Percentiles rank a stretch among this genome's conserved stretches.
Evolutionary conservation across 2,329 filamentous ascomycete genomes (phyloP).

Genomic region (Nigrospora oryzae): DNA sequence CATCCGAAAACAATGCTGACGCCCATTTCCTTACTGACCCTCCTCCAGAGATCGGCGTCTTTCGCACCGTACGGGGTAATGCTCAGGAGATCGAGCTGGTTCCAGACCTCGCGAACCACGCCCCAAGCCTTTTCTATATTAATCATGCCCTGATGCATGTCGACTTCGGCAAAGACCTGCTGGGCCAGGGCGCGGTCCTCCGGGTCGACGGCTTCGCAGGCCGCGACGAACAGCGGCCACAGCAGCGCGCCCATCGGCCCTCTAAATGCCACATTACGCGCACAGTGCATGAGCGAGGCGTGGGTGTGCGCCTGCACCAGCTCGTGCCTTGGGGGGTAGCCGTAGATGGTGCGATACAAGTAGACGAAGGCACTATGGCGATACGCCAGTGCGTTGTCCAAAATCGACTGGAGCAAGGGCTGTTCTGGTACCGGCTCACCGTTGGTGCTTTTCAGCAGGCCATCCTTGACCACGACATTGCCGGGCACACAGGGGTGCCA

Average conservation of each 20-base stretch:
- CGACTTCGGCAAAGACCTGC: constrained; percentile 42
- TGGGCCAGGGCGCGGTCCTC: constrained; percentile 43
- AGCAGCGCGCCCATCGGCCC: constrained; percentile 57
- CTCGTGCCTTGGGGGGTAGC: constrained; percentile 33
- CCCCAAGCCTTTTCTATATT: constrained; percentile 55
- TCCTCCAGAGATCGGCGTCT: constrained; percentile 41
- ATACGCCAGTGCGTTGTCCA: constrained; percentile 53
- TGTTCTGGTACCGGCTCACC: constrained; percentile 22
- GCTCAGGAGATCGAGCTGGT: constrained; percentile 32
- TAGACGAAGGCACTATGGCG: constrained; percentile 51
- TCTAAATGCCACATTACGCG: constrained; percentile 41
- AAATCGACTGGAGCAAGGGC: constrained; percentile 40
- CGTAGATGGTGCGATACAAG: constrained; percentile 46
- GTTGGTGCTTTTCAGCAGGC: constrained; percentile 7
- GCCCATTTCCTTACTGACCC: constrained; percentile 49
- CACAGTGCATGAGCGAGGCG: constrained; percentile 42
- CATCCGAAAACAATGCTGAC: constrained; percentile 52
- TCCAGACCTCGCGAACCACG: constrained; percentile 53
- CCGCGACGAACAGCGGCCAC: constrained; percentile 56
- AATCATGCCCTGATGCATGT: constrained; percentile 53
- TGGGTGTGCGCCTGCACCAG: constrained; percentile 46
- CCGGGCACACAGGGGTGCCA: constrained; percentile 46
- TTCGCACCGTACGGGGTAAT: constrained; percentile 12
- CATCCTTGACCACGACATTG: constrained; percentile 21
- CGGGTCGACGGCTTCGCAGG: constrained; percentile 45